These are phyloP conservation scores for Monosporascus sp. DNA, from an alignment of 2,329 filamentous ascomycete species.

Conservation along the genomic window DNA sequence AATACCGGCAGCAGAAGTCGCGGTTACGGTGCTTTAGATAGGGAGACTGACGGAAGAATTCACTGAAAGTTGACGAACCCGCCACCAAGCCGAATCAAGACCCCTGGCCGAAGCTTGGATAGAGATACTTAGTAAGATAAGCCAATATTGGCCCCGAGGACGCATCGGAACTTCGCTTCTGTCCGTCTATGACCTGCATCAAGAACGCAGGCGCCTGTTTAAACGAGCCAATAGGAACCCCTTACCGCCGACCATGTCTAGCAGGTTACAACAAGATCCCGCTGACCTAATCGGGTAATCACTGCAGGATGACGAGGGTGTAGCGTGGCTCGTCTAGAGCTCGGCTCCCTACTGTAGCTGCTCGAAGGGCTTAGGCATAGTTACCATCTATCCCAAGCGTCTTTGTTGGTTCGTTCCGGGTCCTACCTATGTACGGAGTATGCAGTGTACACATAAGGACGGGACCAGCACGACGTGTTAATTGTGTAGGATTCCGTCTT, in stretches of 20 bases:
- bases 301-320: background rate
- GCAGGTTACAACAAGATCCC: background rate
- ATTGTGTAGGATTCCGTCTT: too few relatives aligned
- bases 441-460: too few relatives aligned
- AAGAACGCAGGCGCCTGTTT: background rate
- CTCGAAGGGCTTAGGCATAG: background rate
- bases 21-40: too few relatives aligned
- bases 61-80: background rate
- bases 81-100: background rate
- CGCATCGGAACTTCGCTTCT: background rate
- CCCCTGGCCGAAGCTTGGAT: background rate
- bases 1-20: too few relatives aligned
- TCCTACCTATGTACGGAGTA: too few relatives aligned
- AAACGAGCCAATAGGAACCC: background rate
- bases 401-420: too few relatives aligned
- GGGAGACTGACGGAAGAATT: background rate
- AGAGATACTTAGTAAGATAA: background rate
- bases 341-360: background rate
- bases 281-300: background rate
- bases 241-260: background rate
- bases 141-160: background rate
- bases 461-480: too few relatives aligned
- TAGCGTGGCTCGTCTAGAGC: background rate
- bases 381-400: background rate
- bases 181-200: background rate